A percentile compares a stretch with the other conserved stretches of the same genome.
These are phyloP conservation scores for Neonothopanus nambi DNA, from an alignment of 1,284 basidiomycete species.

Conservation along the genomic window DNA sequence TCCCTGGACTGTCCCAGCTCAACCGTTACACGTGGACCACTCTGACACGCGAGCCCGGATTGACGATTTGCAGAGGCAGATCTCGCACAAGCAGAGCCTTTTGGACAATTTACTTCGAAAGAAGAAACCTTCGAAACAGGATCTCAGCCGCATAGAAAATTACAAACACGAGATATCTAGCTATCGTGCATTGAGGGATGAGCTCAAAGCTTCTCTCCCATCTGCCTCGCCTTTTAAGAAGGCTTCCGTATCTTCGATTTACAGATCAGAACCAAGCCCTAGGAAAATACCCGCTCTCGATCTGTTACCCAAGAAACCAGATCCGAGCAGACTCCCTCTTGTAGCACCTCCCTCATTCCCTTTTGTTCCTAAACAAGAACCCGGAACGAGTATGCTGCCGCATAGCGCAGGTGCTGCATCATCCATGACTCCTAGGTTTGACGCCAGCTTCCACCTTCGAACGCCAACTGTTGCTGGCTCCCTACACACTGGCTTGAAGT, in stretches of 20 bases:
- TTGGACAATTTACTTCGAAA: slow-evolving; percentile 29
- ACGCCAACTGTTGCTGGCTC: too few species aligned
- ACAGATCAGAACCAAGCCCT: background rate
- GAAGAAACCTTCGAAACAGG: slow-evolving; percentile 27
- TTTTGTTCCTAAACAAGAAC: background rate
- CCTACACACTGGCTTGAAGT: too few species aligned
- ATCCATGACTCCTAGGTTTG: slow-evolving; percentile 24
- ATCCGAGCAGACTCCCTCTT: background rate
- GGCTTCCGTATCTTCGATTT: slow-evolving; percentile 2
- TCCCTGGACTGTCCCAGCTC: background rate
- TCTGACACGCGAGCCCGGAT: slow-evolving; percentile 27
- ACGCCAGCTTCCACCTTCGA: background rate
- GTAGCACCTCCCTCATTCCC: background rate
- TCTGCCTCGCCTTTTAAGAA: slow-evolving; percentile 22
- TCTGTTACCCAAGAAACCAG: too few species aligned
- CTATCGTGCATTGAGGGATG: slow-evolving; percentile 26
- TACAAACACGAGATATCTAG: slow-evolving; percentile 20
- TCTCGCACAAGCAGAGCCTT: slow-evolving; percentile 22
- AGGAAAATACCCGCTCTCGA: background rate
- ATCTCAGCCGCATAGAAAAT: slow-evolving; percentile 28
- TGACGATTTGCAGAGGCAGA: slow-evolving; percentile 26
- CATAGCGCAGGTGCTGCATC: too few species aligned
- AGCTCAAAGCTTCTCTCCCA: slow-evolving; percentile 28
- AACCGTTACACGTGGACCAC: slow-evolving; percentile 16
- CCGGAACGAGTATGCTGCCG: background rate